phyloP scores from a whole-genome alignment of 1,284 basidiomycete genomes.

The Moniliophthora roreri region DNA sequence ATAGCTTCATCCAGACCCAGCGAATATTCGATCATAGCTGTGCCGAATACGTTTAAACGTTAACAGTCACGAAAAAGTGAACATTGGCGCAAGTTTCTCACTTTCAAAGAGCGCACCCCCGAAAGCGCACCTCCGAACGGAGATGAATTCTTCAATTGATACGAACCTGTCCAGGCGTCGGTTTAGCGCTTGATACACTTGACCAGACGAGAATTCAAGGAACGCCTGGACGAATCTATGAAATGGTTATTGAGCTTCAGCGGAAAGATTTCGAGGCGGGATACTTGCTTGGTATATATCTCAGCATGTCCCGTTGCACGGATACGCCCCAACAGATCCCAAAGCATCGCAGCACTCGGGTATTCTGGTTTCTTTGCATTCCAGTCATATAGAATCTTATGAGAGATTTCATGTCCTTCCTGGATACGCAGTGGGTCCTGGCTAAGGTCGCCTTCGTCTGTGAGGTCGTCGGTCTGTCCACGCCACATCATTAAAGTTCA shows the following conservation, averaged over 20 bases:
- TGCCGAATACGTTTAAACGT: neutral
- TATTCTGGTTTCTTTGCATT: neutral
- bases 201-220: conserved; percentile 38
- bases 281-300: neutral
- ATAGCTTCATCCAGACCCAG: conserved; percentile 43
- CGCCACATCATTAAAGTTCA: neutral
- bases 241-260: neutral
- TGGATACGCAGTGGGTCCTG: conserved; percentile 39
- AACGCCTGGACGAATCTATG: conserved; percentile 39
- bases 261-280: neutral
- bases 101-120: conserved; percentile 47
- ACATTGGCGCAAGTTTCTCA: no score
- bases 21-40: conserved; percentile 48
- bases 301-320: no score
- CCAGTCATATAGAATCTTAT: conserved; percentile 12
- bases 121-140: conserved; percentile 42
- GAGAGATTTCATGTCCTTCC: conserved; percentile 35
- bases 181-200: conserved; percentile 38
- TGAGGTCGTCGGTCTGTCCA: conserved; percentile 40
- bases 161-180: conserved; percentile 30
- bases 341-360: conserved; percentile 3
- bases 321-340: no score
- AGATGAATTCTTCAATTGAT: conserved; percentile 42
- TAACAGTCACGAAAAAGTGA: conserved; percentile 1
- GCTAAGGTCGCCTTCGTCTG: conserved; percentile 42